Evolutionary conservation across 345 rosid genomes (phyloP), one percentile per base, ranked within the genome.

Genomic region (Alliaria petiolata): DNA sequence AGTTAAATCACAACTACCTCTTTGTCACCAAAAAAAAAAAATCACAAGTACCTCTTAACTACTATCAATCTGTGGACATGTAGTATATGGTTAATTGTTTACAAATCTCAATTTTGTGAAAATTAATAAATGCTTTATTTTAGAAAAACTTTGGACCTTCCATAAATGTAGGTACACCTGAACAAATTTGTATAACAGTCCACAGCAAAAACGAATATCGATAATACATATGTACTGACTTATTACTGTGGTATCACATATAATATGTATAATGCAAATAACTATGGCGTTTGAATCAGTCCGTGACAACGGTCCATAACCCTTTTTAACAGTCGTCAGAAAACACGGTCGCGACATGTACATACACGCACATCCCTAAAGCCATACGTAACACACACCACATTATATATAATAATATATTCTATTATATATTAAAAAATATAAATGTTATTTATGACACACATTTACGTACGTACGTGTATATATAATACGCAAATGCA

Each of bases 301-400:
- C 78, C 73, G 68, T 74, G 78, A 74, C 76, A 15, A 65, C 78
- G 61, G 73, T 51, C 78, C 73, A 67, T 60, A 67, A 74, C 55
- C 59, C 71, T 50, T 74, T 57, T 73, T 59, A 74, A 67, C 68
- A 74, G 74, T 50, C 78, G 63, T 75, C 78, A 67, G 68, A 58
- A 54, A 74, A 74, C 73, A 66, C 46, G 68, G 78, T 74, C 72
- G 72, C 78, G 56, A 75, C 74, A 75, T 75, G 74, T 75, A 67
- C 62, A 42, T 66, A 58, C 67, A 74, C 62, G 67, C 78, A 67
- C 62, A 66, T 75, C 67, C 78, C 56, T 75, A 75, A 52, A 67
- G 78, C 73, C 78, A 75, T 75, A 75, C 74, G 74, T 67, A 75
- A 75, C 50, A 66, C 47, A 74, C 46, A 65, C 65, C 36, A 40